Evolutionary conservation across 495 filamentous ascomycete genomes (phyloP).

Genomic region (Letharia lupina): DNA sequence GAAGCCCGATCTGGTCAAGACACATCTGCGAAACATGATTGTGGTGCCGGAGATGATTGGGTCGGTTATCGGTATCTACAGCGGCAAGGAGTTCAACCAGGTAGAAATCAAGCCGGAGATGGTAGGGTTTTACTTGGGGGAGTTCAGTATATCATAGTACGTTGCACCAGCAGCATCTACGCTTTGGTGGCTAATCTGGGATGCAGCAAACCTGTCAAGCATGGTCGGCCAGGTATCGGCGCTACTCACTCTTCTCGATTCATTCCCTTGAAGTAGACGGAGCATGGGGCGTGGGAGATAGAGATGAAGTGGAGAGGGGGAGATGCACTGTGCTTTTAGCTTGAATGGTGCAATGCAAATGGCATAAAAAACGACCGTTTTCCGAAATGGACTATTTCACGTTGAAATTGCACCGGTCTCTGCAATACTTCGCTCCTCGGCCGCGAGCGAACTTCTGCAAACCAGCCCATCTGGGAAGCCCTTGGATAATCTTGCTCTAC

Average conservation of each 20-base stretch:
- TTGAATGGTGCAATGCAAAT: background rate
- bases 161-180: slow-evolving; percentile 34
- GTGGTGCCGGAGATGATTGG: slow-evolving; percentile 99
- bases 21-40: slow-evolving; percentile 98
- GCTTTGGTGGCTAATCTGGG: slow-evolving; percentile 23
- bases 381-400: background rate
- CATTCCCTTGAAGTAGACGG: slow-evolving; percentile 93
- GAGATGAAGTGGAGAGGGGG: background rate
- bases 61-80: slow-evolving; percentile 96
- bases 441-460: background rate
- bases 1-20: slow-evolving; percentile 99
- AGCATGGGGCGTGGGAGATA: slow-evolving; percentile 19
- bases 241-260: slow-evolving; percentile 99
- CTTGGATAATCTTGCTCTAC: background rate
- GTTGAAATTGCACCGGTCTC: background rate
- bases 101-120: slow-evolving; percentile 99
- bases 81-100: slow-evolving; percentile 99
- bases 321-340: slow-evolving; percentile 5
- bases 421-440: background rate
- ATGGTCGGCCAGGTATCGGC: slow-evolving; percentile 99
- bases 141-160: slow-evolving; percentile 99
- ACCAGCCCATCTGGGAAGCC: background rate
- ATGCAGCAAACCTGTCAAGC: slow-evolving; percentile 95
- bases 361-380: background rate
- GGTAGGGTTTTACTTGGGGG: slow-evolving; percentile 98